These are phyloP conservation scores for Tolypocladium sp. DNA, from an alignment of 2,329 filamentous ascomycete genomes.

Conservation along the genomic window DNA sequence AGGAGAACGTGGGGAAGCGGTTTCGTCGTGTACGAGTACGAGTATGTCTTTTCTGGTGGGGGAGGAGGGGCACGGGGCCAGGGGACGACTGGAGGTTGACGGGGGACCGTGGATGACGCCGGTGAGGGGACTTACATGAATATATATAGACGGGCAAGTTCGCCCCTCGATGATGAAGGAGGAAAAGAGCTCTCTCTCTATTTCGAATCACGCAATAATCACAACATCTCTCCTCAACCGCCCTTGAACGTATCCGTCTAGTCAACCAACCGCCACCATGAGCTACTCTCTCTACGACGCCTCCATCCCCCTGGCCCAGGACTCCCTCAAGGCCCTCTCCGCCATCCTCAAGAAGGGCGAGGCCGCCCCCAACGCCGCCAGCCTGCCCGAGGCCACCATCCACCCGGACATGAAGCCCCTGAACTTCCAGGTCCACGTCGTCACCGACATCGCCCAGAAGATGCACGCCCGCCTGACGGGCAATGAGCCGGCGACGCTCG, in stretches of 20 bases:
- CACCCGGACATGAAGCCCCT: constrained; percentile 33
- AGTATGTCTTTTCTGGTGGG: not conserved
- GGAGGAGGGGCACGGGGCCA: not conserved
- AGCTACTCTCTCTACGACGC: constrained; percentile 32
- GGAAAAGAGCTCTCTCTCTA: too few relatives aligned
- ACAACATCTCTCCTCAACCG: not conserved
- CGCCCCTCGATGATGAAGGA: not conserved
- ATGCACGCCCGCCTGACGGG: constrained; percentile 23
- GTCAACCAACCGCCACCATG: constrained; percentile 16
- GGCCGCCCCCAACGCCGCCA: constrained; percentile 18
- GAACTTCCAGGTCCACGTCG: constrained; percentile 27
- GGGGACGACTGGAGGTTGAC: not conserved
- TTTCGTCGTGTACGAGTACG: not conserved
- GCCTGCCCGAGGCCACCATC: constrained; percentile 22
- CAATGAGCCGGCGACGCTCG: constrained; percentile 13
- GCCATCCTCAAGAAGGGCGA: constrained; percentile 27
- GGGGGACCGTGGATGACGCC: not conserved
- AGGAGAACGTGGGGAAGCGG: not conserved
- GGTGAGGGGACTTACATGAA: not conserved
- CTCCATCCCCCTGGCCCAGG: constrained; percentile 20
- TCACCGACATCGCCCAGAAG: constrained; percentile 19
- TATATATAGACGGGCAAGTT: not conserved
- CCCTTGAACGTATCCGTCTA: not conserved
- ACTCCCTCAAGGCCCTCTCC: constrained; percentile 20
- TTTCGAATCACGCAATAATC: not conserved